phyloP scores from a whole-genome alignment of 495 filamentous ascomycete species.

The Immersiella caudata region DNA sequence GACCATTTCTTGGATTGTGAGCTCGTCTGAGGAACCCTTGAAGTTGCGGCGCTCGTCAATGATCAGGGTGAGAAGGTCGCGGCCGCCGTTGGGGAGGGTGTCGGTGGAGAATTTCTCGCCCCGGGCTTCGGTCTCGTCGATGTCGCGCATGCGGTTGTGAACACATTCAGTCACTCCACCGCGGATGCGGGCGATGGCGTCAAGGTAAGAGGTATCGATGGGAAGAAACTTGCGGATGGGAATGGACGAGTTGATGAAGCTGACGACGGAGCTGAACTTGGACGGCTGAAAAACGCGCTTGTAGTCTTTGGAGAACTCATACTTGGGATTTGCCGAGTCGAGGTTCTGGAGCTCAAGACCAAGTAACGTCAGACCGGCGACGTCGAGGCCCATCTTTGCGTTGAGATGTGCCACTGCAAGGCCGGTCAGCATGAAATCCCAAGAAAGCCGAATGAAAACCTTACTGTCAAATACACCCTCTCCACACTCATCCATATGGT shows the following conservation, averaged over 20 bases:
- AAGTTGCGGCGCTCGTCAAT: conserved; percentile 27
- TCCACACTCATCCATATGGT: conserved; percentile 13
- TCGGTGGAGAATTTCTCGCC: neutral
- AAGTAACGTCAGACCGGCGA: conserved; percentile 69
- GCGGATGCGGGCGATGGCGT: conserved; percentile 22
- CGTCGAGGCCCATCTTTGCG: conserved; percentile 61
- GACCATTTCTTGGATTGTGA: conserved; percentile 26
- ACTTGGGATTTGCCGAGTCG: conserved; percentile 40
- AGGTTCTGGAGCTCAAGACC: conserved; percentile 67
- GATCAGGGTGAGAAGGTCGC: conserved; percentile 33
- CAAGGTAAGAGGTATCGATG: conserved; percentile 28
- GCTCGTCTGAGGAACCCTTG: conserved; percentile 34
- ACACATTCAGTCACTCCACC: conserved; percentile 23
- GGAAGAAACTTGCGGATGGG: conserved; percentile 32
- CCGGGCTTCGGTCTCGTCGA: conserved; percentile 21
- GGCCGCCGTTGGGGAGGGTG: neutral
- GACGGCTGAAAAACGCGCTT: conserved; percentile 35
- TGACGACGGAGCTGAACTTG: conserved; percentile 31
- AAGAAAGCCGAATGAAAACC: neutral
- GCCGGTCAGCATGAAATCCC: neutral
- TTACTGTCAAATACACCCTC: conserved; percentile 26
- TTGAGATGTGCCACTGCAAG: neutral
- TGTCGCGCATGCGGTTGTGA: conserved; percentile 27
- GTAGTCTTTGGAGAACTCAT: conserved; percentile 31
- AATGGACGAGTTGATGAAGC: conserved; percentile 29